phyloP scores from a whole-genome alignment of 768 basidiomycete genomes.

The Scleroderma bovista region DNA sequence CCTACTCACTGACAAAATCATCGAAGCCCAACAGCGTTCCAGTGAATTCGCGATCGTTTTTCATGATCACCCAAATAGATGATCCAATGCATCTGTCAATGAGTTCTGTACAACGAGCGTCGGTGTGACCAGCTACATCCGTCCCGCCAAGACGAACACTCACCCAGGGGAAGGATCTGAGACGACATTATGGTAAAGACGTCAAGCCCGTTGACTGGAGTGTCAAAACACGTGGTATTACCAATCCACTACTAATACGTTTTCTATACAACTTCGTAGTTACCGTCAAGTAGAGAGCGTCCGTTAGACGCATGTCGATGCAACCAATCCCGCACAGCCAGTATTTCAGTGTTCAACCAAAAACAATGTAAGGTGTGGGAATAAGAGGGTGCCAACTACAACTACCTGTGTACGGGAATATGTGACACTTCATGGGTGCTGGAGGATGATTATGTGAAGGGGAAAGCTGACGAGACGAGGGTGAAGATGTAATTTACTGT shows the following conservation, averaged over 20 bases:
- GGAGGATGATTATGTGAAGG: conserved; percentile 1
- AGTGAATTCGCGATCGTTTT: conserved; percentile 93
- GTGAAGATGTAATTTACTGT: conserved; percentile 29
- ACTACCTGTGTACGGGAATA: conserved; percentile 7
- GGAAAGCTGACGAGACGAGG: too few species aligned
- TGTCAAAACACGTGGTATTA: conserved; percentile 8
- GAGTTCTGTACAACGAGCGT: conserved; percentile 51
- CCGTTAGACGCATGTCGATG: conserved; percentile 29
- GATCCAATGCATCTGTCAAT: conserved; percentile 98
- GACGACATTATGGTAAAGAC: conserved; percentile 59
- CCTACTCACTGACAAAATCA: conserved; percentile 95
- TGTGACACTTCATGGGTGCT: conserved; percentile 11
- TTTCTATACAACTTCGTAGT: conserved; percentile 14
- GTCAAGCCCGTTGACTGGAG: neutral
- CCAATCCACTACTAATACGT: conserved; percentile 15
- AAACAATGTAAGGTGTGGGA: conserved; percentile 17
- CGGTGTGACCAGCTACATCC: neutral
- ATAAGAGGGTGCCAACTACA: conserved; percentile 10
- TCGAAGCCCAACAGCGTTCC: conserved; percentile 95
- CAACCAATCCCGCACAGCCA: conserved; percentile 13
- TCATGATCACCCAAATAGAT: conserved; percentile 98
- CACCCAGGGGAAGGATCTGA: conserved; percentile 90
- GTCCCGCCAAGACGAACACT: conserved; percentile 8
- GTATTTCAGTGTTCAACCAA: conserved; percentile 10
- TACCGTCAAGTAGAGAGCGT: conserved; percentile 20